Percentiles rank a stretch among this genome's conserved stretches.
Evolutionary conservation across 176 grass and related monocot species (phyloP).

Genomic region (Pharus latifolius): DNA sequence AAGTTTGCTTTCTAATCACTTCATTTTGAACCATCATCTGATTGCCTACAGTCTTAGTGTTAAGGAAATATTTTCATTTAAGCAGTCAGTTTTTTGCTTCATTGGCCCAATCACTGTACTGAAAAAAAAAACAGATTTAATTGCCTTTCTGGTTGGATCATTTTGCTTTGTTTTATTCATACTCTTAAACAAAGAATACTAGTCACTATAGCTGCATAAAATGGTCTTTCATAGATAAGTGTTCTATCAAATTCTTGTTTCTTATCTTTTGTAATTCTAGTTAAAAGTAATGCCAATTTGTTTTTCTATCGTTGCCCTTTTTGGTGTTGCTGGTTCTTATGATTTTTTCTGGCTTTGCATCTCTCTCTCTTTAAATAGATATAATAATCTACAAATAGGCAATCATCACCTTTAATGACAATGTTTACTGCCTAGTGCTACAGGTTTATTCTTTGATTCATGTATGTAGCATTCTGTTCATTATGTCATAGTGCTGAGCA

Average conservation of each 20-base stretch:
- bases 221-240: not conserved
- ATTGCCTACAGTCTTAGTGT: not conserved
- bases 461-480: not conserved
- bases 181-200: not conserved
- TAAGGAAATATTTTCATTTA: not conserved
- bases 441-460: not conserved
- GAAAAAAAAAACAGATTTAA: not conserved
- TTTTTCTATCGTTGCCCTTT: not conserved
- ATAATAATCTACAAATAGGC: not conserved
- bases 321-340: not conserved
- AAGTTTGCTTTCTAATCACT: not conserved
- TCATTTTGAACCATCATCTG: not conserved
- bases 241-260: slow-evolving; percentile 3
- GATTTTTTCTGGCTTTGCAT: not conserved
- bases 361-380: not conserved
- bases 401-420: not conserved
- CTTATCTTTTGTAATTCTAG: not conserved
- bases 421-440: not conserved
- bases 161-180: slow-evolving; percentile 1
- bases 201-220: not conserved
- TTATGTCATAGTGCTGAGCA: not conserved
- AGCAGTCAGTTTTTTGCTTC: not conserved
- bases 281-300: not conserved
- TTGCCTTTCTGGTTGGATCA: not conserved
- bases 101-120: not conserved